Evolutionary conservation across 164 flowering plant species (phyloP).

Genomic region (Annona squamosa): DNA sequence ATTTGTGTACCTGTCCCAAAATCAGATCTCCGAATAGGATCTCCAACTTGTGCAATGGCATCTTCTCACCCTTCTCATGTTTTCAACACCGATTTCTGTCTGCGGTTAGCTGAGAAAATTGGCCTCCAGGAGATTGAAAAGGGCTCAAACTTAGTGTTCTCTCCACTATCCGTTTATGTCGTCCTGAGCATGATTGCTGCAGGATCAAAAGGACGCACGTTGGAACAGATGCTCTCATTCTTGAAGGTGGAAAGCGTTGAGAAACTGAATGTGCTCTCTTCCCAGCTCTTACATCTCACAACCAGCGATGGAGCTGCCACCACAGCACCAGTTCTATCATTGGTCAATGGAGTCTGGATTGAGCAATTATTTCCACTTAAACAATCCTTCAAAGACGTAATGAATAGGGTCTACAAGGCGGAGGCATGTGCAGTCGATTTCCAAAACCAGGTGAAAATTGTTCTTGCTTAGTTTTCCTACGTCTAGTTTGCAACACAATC

Average conservation of each 20-base stretch:
- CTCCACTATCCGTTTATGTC: constrained; percentile 50
- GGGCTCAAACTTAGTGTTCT: constrained; percentile 40
- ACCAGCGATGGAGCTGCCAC: constrained; percentile 21
- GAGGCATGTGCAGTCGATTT: constrained; percentile 41
- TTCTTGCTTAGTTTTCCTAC: too few relatives aligned
- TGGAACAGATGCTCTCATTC: constrained; percentile 47
- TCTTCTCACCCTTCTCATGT: not conserved
- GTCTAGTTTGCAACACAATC: too few relatives aligned
- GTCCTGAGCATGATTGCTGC: constrained; percentile 48
- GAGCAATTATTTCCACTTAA: constrained; percentile 41
- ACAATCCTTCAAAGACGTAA: constrained; percentile 39
- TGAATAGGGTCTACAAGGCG: constrained; percentile 43
- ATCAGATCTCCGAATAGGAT: not conserved
- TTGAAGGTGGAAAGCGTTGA: constrained; percentile 35
- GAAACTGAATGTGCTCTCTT: constrained; percentile 39
- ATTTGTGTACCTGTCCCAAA: too few relatives aligned
- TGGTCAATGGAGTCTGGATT: constrained; percentile 59
- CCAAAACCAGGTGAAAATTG: constrained; percentile 33
- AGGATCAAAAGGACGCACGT: constrained; percentile 49
- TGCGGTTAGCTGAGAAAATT: constrained; percentile 31
- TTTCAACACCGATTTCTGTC: constrained; percentile 32
- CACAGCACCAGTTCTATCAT: constrained; percentile 45
- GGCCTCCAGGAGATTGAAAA: constrained; percentile 24
- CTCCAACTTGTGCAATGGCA: not conserved
- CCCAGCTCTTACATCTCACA: constrained; percentile 38